Base-by-base conservation (phyloP, 129 eudicot species). In the Centella asiatica region DNA sequence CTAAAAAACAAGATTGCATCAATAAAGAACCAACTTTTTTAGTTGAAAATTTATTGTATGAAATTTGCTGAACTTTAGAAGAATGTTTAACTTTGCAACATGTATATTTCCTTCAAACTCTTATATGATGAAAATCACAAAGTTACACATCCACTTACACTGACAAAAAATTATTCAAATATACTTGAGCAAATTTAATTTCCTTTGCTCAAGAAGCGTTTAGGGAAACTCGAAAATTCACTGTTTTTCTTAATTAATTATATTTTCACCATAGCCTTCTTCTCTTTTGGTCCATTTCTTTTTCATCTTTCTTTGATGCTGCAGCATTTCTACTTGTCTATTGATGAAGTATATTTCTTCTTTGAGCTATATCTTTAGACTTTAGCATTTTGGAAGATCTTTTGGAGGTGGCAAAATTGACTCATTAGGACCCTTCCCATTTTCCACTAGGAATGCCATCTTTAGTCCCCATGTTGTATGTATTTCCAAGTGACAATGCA, bases 381-480 rank as follows among this genome's bases (percentile, higher is more conserved):
- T 36, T 22, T 70, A 84, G 56, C 96, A 84, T 53, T 74, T 81
- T 1, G 96, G 94, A 64, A 88, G 85, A 84, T 88, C 96, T 3
- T 67, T 84, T 4, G 96, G 96, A 63, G 94, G 96, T 67, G 96
- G 89, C 54, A 84, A 52, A 51, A 88, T 4, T 5, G 94, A 81
- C 72, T 88, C 86, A 44, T 81, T 88, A 34, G 94, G 83, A 10
- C 94, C 89, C 19, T 84, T 81, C 4, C 96, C 96, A 50, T 84
- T 81, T 34, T 88, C 89, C 27, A 88, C 96, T 70, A 84, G 59
- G 71, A 88, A 88, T 28, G 96, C 96, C 94, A 84, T 88, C 71
- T 88, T 88, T 22, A 88, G 66, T 4, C 96, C 94, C 96, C 96
- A 84, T 31, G 86, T 84, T 19, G 96, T 88, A 69, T 88, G 96